Base-by-base conservation (phyloP, 306 rosid species). In the Corylus americana region DNA sequence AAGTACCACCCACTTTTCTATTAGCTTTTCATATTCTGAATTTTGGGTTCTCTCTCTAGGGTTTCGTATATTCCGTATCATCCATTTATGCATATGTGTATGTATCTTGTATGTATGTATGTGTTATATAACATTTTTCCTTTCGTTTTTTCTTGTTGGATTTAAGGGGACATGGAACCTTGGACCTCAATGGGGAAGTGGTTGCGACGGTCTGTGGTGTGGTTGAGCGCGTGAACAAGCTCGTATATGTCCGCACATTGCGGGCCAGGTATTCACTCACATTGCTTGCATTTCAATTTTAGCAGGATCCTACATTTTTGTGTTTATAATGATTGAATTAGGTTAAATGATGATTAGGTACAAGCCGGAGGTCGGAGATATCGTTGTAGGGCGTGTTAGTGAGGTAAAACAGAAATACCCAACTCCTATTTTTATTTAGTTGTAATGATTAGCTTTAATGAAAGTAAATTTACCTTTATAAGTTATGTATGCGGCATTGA, bases 281-380 rank as follows among this genome's bases (percentile, higher is more conserved):
- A 39, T 18, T 67, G 71, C 50, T 42, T 39, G 25, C 3, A 67
- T 18, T 67, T 67, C 29, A 39, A 17, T 39, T 67, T 22, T 62
- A n/a, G 17, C 1, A 18, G 50, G 3, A 66, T 37, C 1, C n/a
- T 7, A 17, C 27, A 5, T 62, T 62, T 62, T n/a, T 12, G 1
- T 31, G 29, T 12, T 27, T 3, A 4, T 27, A 48, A 4, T 68
- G 59, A 1, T 74, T 69, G 17, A 50, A 1, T 74, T 69, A 0
- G 51, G 51, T 37, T 67, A 12, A 22, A 57, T 47, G 68, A 58
- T 82, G 7, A 20, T 78, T 39, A 91, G 98, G 88, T 95, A 92
- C 83, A 95, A 95, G 81, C 98, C 98, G 0, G 98, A 95, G 83
- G 97, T 91, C 77, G 98, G 98, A 55, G 99, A 95, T 84, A 91